phyloP scores from a whole-genome alignment of 2,329 filamentous ascomycete genomes.

The Penicillium corylophilum region DNA sequence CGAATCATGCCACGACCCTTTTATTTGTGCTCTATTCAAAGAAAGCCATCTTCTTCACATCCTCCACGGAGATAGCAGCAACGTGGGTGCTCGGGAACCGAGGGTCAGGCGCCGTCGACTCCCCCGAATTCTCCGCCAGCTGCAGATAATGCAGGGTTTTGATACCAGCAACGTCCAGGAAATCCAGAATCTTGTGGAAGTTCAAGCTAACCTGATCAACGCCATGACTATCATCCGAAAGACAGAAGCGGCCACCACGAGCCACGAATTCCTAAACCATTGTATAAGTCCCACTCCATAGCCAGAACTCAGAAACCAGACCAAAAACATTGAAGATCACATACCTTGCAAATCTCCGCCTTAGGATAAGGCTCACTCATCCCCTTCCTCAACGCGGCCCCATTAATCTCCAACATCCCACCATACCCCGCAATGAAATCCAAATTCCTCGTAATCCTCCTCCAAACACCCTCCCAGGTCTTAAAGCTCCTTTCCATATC shows the following conservation, averaged over 20 bases:
- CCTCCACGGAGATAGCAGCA: slow-evolving; percentile 30
- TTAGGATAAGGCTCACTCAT: slow-evolving; percentile 87
- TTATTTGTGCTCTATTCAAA: slow-evolving; percentile 15
- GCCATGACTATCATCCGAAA: slow-evolving; percentile 94
- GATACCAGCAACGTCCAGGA: slow-evolving; percentile 56
- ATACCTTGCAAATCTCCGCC: slow-evolving; percentile 71
- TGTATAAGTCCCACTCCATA: slow-evolving; percentile 14
- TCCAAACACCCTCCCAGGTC: slow-evolving; percentile 67
- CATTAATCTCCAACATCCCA: slow-evolving; percentile 87
- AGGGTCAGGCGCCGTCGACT: slow-evolving; percentile 25
- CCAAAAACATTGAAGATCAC: slow-evolving; percentile 25
- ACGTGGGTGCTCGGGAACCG: slow-evolving; percentile 40
- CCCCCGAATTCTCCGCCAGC: slow-evolving; percentile 20
- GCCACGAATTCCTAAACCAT: slow-evolving; percentile 63
- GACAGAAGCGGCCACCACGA: slow-evolving; percentile 76
- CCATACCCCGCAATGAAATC: slow-evolving; percentile 68
- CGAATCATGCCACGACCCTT: background rate
- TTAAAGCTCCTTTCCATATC: slow-evolving; percentile 63
- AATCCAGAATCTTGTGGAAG: slow-evolving; percentile 69
- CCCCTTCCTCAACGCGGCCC: slow-evolving; percentile 81
- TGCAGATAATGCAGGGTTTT: slow-evolving; percentile 40
- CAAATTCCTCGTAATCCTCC: slow-evolving; percentile 71
- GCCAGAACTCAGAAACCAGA: background rate
- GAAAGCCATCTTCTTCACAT: slow-evolving; percentile 36
- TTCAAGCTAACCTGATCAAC: slow-evolving; percentile 84